A percentile compares a stretch with the other conserved stretches of the same genome.
Conservation (phyloP, 2,329 filamentous ascomycete species). For the Cladosporium sphaerospermum region DNA sequence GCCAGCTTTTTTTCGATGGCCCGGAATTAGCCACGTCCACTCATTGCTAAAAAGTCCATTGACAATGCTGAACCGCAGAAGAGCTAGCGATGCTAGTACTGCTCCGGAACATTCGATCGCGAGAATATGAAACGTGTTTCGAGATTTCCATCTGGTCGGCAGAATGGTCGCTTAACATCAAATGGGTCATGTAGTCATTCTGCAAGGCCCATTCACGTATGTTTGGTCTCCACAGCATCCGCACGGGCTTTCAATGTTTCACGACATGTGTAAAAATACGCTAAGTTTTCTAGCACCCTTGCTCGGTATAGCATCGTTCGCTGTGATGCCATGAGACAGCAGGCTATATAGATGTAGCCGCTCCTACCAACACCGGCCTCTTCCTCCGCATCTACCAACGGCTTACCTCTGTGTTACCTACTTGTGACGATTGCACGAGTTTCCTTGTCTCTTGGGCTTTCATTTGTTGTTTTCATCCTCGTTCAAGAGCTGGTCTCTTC, state of each 20-base stretch:
- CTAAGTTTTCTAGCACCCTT: conserved; percentile 6
- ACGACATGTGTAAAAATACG: conserved; percentile 1
- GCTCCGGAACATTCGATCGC: not conserved
- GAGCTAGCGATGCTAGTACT: not conserved
- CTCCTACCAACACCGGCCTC: conserved; percentile 15
- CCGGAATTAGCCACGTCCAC: conserved; percentile 1
- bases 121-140: conserved; percentile 4
- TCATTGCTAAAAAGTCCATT: not conserved
- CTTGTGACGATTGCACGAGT: conserved; percentile 34
- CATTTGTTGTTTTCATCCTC: conserved; percentile 30
- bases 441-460: conserved; percentile 31
- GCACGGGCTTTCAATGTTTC: conserved; percentile 11
- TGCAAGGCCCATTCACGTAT: not conserved
- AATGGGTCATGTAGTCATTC: not conserved
- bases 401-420: conserved; percentile 17
- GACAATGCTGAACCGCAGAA: not conserved
- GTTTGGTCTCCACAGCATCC: conserved; percentile 5
- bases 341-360: conserved; percentile 8
- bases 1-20: not conserved
- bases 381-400: conserved; percentile 21
- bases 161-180: not conserved
- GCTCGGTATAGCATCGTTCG: conserved; percentile 9
- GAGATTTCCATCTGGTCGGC: not conserved
- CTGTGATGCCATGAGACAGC: conserved; percentile 3
- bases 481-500: conserved; percentile 41